Base-by-base conservation (phyloP, 1,139 yeast species). In the Saccharomyces hybrid region DNA sequence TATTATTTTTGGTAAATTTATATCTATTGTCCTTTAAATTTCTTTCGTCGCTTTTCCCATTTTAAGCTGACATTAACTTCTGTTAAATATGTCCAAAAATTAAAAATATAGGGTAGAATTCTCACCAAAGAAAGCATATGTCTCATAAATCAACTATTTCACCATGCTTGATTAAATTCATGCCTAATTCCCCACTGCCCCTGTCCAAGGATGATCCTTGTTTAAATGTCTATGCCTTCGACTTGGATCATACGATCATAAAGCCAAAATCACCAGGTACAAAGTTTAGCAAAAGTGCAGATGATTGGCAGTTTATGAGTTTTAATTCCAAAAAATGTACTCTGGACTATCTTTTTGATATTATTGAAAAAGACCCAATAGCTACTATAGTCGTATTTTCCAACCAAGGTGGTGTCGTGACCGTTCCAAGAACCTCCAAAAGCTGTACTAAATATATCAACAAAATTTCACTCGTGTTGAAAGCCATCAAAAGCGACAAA, bases 321-420 rank as follows among this genome's bases (percentile, higher is more conserved):
- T 64, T 57, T 47, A 48, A 55, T n/a, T 51, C 56, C 3, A 60
- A 53, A 1, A 55, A 29, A 11, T 49, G 52, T 2, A 56, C 66
- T 0, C n/a, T 65, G 7, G 59, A 60, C 26, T 57, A 32, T 26
- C 54, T 67, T 7, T 24, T 59, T 5, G 5, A 74, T 63, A 52
- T 66, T 81, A 26, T 60, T 62, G 12, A 55, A 65, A 24, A 64
- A 2, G 59, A 65, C 0, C 53, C 66, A 0, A 48, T 53, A 2
- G 61, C 65, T 0, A 67, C 70, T 2, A 68, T 89, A 3, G 93
- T 84, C 12, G 78, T 93, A 1, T 88, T 93, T 67, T 82, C 97
- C 2, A 93, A 93, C 66, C 99, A 93, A 66, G 96, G 91, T n/a
- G 70, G 73, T 28, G 72, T 70, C 1, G 62, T 67, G 1, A 64